phyloP scores from a whole-genome alignment of 768 basidiomycete species.

The Podaxis sp. region DNA sequence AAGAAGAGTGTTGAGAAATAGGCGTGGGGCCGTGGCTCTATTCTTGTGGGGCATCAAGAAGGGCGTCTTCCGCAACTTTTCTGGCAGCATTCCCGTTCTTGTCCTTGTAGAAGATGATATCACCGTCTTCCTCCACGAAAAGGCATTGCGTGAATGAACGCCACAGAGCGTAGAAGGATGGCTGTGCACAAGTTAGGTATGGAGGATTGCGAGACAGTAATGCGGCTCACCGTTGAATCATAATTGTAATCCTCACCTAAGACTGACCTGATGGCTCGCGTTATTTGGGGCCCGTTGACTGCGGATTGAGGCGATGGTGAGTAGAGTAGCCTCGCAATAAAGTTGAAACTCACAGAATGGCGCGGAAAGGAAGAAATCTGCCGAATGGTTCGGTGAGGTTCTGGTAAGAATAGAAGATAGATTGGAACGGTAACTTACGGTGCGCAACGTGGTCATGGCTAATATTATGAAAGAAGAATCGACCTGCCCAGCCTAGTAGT shows the following conservation, averaged over 20 bases:
- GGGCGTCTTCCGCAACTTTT: slow-evolving; percentile 16
- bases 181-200: slow-evolving; percentile 19
- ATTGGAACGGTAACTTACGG: slow-evolving; percentile 19
- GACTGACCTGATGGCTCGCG: slow-evolving; percentile 38
- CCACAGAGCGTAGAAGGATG: slow-evolving; percentile 45
- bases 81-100: slow-evolving; percentile 37
- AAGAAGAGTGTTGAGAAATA: neutral
- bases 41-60: neutral
- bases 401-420: neutral
- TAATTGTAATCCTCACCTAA: slow-evolving; percentile 52
- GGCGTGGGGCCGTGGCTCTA: neutral
- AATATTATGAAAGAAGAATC: slow-evolving; percentile 52
- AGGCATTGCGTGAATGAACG: slow-evolving; percentile 50
- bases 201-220: neutral
- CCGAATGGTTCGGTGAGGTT: neutral
- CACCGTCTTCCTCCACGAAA: slow-evolving; percentile 53
- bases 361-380: slow-evolving; percentile 42
- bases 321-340: neutral
- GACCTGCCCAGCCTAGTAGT: slow-evolving; percentile 48
- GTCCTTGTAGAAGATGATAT: slow-evolving; percentile 52
- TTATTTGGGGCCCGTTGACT: slow-evolving; percentile 56
- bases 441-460: slow-evolving; percentile 37
- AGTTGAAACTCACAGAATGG: slow-evolving; percentile 35
- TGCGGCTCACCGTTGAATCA: slow-evolving; percentile 42
- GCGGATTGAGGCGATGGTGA: slow-evolving; percentile 10